A percentile compares a stretch with the other conserved stretches of the same genome.
Conservation (phyloP, 2,329 filamentous ascomycete genomes). For the Drechslera avenae region DNA sequence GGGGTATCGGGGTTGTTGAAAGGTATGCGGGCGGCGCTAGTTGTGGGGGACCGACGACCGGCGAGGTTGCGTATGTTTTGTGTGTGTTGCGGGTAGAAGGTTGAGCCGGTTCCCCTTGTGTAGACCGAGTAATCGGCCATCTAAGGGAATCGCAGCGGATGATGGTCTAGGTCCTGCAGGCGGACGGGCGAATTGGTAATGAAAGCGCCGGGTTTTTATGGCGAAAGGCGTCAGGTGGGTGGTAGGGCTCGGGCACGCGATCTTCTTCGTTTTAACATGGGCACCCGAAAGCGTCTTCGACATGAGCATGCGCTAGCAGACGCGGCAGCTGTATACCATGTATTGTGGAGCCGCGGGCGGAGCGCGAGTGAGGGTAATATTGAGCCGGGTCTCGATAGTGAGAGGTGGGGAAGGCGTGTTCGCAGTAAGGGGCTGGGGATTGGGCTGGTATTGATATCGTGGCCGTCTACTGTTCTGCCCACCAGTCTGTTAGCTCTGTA, state of each 20-base stretch:
- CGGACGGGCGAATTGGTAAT: constrained; percentile 35
- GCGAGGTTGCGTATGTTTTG: constrained; percentile 54
- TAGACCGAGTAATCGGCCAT: constrained; percentile 72
- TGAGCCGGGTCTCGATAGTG: constrained; percentile 23
- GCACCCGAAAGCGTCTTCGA: constrained; percentile 42
- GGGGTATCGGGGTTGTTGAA: constrained; percentile 57
- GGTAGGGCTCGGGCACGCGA: constrained; percentile 52
- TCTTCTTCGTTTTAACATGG: constrained; percentile 58
- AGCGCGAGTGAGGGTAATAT: constrained; percentile 18
- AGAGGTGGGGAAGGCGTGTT: constrained; percentile 15
- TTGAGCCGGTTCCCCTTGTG: constrained; percentile 65
- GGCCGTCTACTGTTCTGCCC: constrained; percentile 18
- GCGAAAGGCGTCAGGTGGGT: constrained; percentile 47
- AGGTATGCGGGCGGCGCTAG: constrained; percentile 50
- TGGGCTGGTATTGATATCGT: constrained; percentile 27
- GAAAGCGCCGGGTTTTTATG: constrained; percentile 30
- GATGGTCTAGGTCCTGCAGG: constrained; percentile 34
- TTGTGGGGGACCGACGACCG: constrained; percentile 55
- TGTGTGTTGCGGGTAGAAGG: constrained; percentile 62
- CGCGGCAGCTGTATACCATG: constrained; percentile 37
- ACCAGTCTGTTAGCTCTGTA: constrained; percentile 24
- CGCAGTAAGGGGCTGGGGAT: constrained; percentile 9
- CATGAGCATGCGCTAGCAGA: constrained; percentile 42
- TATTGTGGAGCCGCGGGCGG: constrained; percentile 19
- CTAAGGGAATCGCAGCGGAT: constrained; percentile 53